Percentiles rank a stretch among this genome's conserved stretches.
These are phyloP conservation scores for Miscanthus lutarioriparius DNA, from an alignment of 176 grass and related monocot genomes.

Conservation along the genomic window DNA sequence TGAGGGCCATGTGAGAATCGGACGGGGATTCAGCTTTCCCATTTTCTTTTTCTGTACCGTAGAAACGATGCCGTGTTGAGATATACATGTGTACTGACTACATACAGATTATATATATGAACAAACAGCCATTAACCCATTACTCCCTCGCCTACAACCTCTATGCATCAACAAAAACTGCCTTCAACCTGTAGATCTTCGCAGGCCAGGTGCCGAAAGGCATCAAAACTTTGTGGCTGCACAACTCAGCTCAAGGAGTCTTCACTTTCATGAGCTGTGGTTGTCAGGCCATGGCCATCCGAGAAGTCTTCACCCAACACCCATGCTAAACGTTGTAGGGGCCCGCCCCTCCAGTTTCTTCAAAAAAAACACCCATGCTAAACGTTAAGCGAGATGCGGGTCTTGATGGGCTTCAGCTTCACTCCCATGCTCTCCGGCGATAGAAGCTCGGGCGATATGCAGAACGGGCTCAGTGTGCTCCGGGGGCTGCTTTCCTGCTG, in stretches of 20 bases:
- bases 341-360: no score
- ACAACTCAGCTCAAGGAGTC: slow-evolving; percentile 30
- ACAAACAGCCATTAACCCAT: slow-evolving; percentile 24
- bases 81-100: slow-evolving; percentile 71
- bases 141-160: no score
- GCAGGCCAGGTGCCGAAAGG: slow-evolving; percentile 18
- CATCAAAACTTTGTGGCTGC: slow-evolving; percentile 32
- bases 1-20: neutral
- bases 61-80: slow-evolving; percentile 30
- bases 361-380: slow-evolving; percentile 28
- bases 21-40: slow-evolving; percentile 29
- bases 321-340: no score
- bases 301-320: neutral
- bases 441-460: slow-evolving; percentile 85
- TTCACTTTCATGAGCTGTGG: slow-evolving; percentile 41
- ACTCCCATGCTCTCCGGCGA: slow-evolving; percentile 99
- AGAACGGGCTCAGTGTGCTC: slow-evolving; percentile 71
- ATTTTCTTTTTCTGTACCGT: slow-evolving; percentile 34
- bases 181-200: slow-evolving; percentile 34
- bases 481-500: slow-evolving; percentile 64
- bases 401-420: slow-evolving; percentile 98
- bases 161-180: slow-evolving; percentile 47
- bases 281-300: slow-evolving; percentile 21
- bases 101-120: slow-evolving; percentile 44
- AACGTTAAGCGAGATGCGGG: slow-evolving; percentile 54